phyloP scores from a whole-genome alignment of 2,329 filamentous ascomycete species.

The Dendryphion nanum region DNA sequence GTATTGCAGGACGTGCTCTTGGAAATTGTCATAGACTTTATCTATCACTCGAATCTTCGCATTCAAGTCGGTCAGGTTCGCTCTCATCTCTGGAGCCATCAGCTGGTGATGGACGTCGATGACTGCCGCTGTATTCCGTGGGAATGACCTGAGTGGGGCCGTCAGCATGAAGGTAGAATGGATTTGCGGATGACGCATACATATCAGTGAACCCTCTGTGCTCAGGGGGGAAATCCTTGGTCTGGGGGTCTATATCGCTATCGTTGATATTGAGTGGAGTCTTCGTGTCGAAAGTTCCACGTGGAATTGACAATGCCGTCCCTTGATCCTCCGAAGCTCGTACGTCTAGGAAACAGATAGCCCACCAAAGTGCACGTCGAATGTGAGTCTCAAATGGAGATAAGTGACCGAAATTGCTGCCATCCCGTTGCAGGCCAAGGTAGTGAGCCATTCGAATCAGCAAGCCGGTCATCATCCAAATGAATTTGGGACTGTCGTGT shows the following conservation, averaged over 20 bases:
- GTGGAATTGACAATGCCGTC: conserved; percentile 9
- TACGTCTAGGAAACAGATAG: conserved; percentile 21
- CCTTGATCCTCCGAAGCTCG: conserved; percentile 15
- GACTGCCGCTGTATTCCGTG: conserved; percentile 6
- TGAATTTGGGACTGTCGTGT: conserved; percentile 13
- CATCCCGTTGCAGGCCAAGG: conserved; percentile 56
- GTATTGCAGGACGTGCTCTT: conserved; percentile 46
- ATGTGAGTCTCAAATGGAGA: conserved; percentile 34
- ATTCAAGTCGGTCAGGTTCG: conserved; percentile 34
- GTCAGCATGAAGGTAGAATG: too few species aligned
- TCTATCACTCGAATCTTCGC: conserved; percentile 49
- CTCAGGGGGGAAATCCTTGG: conserved; percentile 47
- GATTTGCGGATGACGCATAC: too few species aligned
- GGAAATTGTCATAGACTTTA: conserved; percentile 45
- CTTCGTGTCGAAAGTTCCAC: conserved; percentile 19
- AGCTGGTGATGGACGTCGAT: too few species aligned
- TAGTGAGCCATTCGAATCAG: conserved; percentile 55
- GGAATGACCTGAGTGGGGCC: too few species aligned
- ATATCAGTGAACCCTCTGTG: conserved; percentile 56
- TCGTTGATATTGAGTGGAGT: conserved; percentile 37
- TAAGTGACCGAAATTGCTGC: conserved; percentile 25
- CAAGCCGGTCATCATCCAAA: conserved; percentile 19
- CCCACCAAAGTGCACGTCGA: conserved; percentile 41
- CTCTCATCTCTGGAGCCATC: too few species aligned
- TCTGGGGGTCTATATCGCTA: conserved; percentile 41